phyloP scores from a whole-genome alignment of 495 filamentous ascomycete genomes.

The Cudoniella acicularis region DNA sequence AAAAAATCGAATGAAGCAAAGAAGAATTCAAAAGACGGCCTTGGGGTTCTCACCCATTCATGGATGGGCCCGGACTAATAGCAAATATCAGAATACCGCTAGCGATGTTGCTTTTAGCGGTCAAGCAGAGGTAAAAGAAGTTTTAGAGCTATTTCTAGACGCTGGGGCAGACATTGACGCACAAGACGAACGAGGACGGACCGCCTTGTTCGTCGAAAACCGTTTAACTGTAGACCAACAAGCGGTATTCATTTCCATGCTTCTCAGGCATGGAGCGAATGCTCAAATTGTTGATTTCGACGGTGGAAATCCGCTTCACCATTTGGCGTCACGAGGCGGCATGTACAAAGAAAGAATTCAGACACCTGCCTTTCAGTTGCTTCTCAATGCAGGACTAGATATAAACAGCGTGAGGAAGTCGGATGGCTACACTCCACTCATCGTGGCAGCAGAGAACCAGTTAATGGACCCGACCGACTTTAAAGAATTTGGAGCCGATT shows the following conservation, averaged over 20 bases:
- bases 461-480: slow-evolving; percentile 2
- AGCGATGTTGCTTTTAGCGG: not conserved
- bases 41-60: not conserved
- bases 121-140: not conserved
- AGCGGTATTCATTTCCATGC: not conserved
- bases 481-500: slow-evolving; percentile 1
- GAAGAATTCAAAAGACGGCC: not conserved
- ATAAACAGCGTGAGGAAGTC: not conserved
- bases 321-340: no score
- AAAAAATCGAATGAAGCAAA: not conserved
- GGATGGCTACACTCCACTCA: not conserved
- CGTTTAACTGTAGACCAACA: not conserved
- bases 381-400: not conserved
- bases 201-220: not conserved
- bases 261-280: not conserved
- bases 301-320: no score
- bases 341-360: no score
- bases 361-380: not conserved
- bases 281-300: no score
- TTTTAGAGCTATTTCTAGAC: not conserved
- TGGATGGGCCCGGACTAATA: not conserved
- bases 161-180: not conserved
- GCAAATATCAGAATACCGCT: not conserved
- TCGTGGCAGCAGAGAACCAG: not conserved
- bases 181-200: not conserved